Conservation (phyloP, 2,329 filamentous ascomycete species). For the Aspergillaceae sp. region DNA sequence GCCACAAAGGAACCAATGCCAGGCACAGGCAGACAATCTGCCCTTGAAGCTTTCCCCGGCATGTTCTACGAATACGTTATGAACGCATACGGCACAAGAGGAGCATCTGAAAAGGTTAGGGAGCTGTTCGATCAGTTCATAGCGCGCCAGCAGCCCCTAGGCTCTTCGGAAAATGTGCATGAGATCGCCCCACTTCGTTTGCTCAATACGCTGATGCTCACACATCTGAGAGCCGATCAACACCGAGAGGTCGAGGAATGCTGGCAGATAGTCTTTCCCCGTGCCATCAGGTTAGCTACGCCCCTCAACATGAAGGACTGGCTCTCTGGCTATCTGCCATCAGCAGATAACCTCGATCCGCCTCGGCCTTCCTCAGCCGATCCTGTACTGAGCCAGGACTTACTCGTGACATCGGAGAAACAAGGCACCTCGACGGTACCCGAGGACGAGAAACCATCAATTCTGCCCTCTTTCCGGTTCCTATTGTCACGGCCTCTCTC, state of each 20-base stretch:
- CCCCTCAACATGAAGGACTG: constrained; percentile 23
- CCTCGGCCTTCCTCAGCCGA: constrained; percentile 7
- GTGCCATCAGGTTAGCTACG: constrained; percentile 40
- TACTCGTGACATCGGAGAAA: not conserved
- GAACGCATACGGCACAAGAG: constrained; percentile 44
- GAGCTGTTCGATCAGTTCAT: constrained; percentile 50
- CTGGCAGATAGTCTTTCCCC: constrained; percentile 56
- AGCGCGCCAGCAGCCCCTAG: constrained; percentile 5
- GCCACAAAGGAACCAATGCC: constrained; percentile 35
- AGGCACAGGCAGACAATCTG: constrained; percentile 22
- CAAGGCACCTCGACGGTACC: no score
- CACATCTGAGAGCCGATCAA: constrained; percentile 50
- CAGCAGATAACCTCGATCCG: constrained; percentile 3
- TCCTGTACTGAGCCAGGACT: not conserved
- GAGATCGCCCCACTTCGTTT: constrained; percentile 46
- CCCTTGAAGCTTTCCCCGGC: constrained; percentile 38
- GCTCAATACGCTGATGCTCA: constrained; percentile 59
- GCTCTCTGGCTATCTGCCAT: constrained; percentile 7
- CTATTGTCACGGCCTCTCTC: constrained; percentile 43
- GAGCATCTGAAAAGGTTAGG: constrained; percentile 42
- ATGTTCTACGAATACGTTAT: constrained; percentile 50
- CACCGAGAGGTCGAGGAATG: constrained; percentile 54
- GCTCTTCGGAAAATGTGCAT: constrained; percentile 7
- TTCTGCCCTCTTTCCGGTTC: constrained; percentile 38
- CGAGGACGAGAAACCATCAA: constrained; percentile 1